Base-by-base conservation (phyloP, 2,329 filamentous ascomycete genomes). In the Exophiala calicioides region DNA sequence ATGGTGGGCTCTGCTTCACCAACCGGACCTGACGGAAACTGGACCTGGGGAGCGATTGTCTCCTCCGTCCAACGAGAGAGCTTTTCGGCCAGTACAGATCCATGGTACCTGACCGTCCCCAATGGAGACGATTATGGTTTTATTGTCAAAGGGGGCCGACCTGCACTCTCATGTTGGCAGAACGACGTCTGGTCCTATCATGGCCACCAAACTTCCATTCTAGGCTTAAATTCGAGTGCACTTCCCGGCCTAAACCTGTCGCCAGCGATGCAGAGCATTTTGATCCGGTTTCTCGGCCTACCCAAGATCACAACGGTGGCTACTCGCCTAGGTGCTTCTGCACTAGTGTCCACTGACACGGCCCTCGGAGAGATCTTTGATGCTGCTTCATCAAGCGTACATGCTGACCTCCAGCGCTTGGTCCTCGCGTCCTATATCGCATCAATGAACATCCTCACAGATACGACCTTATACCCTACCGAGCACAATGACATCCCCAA, bases 161-260 rank as follows among this genome's bases (percentile, higher is more conserved):
- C 38, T 4, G 38, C 38, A 9, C 38, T 42, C 3, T 42, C 38
- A 30, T 42, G 38, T 30, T 42, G 38, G 38, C 38, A 42, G 29
- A 42, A 42, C n/a, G 38, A 42, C 38, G 38, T 42, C 29, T 42
- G 38, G 38, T 32, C 29, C 8, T 42, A 42, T 20, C 38, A 21
- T 13, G 38, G 38, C 8, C 29, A 33, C 13, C 21, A 42, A 15
- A 42, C 27, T 13, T 32, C 18, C 4, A 30, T 30, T 15, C 13
- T 42, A 13, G 38, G 19, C n/a, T 23, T 42, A 7, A 16, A 42
- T 33, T 42, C 38, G 38, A 33, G 5, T 5, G 18, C 26, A 7
- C 19, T 42, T 15, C 38, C 38, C 13, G 38, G 38, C 1, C 18
- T 42, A 13, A 16, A 42, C 6, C 27, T 42, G 18, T 42, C 38